These are phyloP conservation scores for Mallotus nudiflorus DNA, from an alignment of 345 rosid genomes.

Conservation along the genomic window DNA sequence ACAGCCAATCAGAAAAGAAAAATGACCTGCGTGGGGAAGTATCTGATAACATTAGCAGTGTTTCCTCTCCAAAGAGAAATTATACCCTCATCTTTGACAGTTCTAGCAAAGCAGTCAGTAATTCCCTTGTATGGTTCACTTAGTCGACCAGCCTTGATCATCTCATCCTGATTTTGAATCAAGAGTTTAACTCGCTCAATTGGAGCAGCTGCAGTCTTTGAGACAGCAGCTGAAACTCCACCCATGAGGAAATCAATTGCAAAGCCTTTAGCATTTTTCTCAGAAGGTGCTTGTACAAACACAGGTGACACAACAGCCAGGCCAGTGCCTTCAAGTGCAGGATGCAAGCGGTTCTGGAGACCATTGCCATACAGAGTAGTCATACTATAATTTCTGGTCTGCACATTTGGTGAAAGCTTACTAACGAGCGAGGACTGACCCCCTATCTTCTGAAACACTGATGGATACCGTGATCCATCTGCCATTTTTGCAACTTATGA, in stretches of 20 bases:
- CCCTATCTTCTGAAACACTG: slow-evolving; percentile 52
- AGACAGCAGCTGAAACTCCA: slow-evolving; percentile 34
- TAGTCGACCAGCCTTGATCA: slow-evolving; percentile 33
- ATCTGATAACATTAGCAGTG: slow-evolving; percentile 35
- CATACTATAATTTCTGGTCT: slow-evolving; percentile 9
- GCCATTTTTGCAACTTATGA: slow-evolving; percentile 42
- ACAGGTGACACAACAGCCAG: slow-evolving; percentile 13
- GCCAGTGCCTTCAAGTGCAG: slow-evolving; percentile 10
- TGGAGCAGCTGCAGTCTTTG: slow-evolving; percentile 35
- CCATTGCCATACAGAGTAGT: slow-evolving; percentile 3
- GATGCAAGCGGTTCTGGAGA: neutral
- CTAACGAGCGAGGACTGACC: slow-evolving; percentile 47
- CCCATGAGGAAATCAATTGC: slow-evolving; percentile 32
- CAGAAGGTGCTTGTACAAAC: slow-evolving; percentile 32
- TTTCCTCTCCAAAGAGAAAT: slow-evolving; percentile 35
- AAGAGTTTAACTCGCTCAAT: slow-evolving; percentile 35
- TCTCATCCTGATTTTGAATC: slow-evolving; percentile 38
- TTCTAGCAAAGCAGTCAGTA: slow-evolving; percentile 33
- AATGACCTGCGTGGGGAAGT: slow-evolving; percentile 35
- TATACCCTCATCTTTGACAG: slow-evolving; percentile 32
- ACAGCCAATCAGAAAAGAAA: neutral
- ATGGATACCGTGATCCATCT: slow-evolving; percentile 60
- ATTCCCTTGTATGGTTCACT: slow-evolving; percentile 34
- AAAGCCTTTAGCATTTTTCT: slow-evolving; percentile 29
- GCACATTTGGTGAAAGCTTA: slow-evolving; percentile 40